Conservation (phyloP, 768 basidiomycete genomes). For the Gloeophyllum trabeum region DNA sequence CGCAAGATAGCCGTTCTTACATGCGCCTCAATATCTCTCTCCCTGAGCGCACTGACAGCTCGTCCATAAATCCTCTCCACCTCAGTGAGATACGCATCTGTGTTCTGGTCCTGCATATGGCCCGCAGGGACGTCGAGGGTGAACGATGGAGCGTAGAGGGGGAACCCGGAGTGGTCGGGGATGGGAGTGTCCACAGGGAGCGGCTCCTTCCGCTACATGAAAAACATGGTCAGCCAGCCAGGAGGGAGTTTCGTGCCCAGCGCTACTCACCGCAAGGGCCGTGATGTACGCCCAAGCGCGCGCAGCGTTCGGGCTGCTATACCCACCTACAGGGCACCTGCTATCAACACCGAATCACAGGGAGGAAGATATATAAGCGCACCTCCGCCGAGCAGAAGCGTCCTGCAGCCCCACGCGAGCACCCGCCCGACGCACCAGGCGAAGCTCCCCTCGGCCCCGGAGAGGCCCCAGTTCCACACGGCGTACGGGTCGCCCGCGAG, state of each 20-base stretch:
- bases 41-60: too few relatives aligned
- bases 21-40: too few relatives aligned
- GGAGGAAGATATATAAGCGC: too few relatives aligned
- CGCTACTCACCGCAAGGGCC: slow-evolving; percentile 51
- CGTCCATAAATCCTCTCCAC: too few relatives aligned
- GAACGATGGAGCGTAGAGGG: slow-evolving; percentile 71
- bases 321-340: slow-evolving; percentile 47
- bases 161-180: slow-evolving; percentile 68
- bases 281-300: slow-evolving; percentile 83
- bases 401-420: slow-evolving; percentile 48
- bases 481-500: slow-evolving; percentile 77
- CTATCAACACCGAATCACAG: not conserved
- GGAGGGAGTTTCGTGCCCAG: not conserved
- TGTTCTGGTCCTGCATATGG: slow-evolving; percentile 67
- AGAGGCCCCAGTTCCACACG: slow-evolving; percentile 63
- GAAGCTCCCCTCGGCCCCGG: slow-evolving; percentile 38
- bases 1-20: too few relatives aligned
- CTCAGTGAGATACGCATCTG: slow-evolving; percentile 36
- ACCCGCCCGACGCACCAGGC: slow-evolving; percentile 55
- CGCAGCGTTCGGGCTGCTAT: slow-evolving; percentile 73
- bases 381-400: slow-evolving; percentile 73
- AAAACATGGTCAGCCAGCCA: slow-evolving; percentile 1
- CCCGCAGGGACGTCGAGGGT: slow-evolving; percentile 66
- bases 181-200: slow-evolving; percentile 53
- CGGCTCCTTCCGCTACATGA: slow-evolving; percentile 33